Percentiles rank a stretch among this genome's conserved stretches.
These are phyloP conservation scores for Alternaria burnsii DNA, from an alignment of 2,329 filamentous ascomycete species.

Conservation along the genomic window DNA sequence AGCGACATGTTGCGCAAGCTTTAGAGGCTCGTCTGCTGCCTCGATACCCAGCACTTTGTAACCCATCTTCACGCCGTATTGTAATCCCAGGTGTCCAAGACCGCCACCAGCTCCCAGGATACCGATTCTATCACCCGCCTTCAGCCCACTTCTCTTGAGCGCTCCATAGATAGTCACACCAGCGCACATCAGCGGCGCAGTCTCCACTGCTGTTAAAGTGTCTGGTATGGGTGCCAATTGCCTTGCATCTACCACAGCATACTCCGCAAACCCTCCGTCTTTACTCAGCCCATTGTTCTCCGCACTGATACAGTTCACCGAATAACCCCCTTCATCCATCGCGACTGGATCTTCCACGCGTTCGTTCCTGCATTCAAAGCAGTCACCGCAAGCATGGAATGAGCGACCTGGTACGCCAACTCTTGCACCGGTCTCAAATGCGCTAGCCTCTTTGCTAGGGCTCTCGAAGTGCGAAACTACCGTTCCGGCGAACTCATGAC, in stretches of 20 bases:
- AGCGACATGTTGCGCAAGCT: conserved; percentile 43
- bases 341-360: conserved; percentile 36
- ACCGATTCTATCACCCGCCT: conserved; percentile 48
- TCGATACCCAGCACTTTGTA: conserved; percentile 52
- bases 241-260: conserved; percentile 54
- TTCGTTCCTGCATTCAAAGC: conserved; percentile 51
- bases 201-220: conserved; percentile 47
- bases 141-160: conserved; percentile 47
- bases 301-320: conserved; percentile 50
- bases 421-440: conserved; percentile 41
- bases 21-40: conserved; percentile 48
- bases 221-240: conserved; percentile 50
- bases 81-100: conserved; percentile 43
- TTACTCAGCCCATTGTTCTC: conserved; percentile 45
- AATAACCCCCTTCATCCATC: conserved; percentile 52
- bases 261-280: conserved; percentile 55
- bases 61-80: conserved; percentile 45
- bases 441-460: conserved; percentile 29
- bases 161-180: conserved; percentile 55
- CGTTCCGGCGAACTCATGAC: conserved; percentile 58
- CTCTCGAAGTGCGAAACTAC: conserved; percentile 45
- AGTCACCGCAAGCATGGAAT: conserved; percentile 53
- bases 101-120: conserved; percentile 53
- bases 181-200: conserved; percentile 56
- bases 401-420: conserved; percentile 55